Percentiles rank a stretch among this genome's conserved stretches.
These are phyloP conservation scores for Globisporangium abappressorium DNA, from an alignment of 352 stramenopile genomes.

Conservation along the genomic window DNA sequence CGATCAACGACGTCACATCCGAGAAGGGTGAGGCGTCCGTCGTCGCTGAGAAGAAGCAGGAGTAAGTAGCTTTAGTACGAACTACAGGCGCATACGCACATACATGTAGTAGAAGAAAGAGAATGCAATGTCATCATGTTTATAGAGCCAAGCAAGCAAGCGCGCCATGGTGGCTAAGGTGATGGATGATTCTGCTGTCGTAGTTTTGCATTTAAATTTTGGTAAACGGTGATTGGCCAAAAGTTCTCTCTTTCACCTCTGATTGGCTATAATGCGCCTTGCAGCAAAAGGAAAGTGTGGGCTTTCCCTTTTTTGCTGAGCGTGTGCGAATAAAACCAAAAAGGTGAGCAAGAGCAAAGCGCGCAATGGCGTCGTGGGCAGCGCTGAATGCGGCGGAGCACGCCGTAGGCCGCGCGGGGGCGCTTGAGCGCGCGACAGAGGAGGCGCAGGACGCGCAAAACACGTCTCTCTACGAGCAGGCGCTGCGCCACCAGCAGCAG, in stretches of 20 bases:
- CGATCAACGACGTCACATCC: slow-evolving; percentile 21
- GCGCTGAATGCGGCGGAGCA: slow-evolving; percentile 51
- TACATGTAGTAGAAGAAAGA: not conserved
- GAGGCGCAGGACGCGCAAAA: slow-evolving; percentile 73
- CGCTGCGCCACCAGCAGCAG: slow-evolving; percentile 64
- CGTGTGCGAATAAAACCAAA: not conserved
- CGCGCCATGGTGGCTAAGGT: too few species aligned
- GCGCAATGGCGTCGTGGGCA: slow-evolving; percentile 59
- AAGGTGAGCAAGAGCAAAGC: not conserved
- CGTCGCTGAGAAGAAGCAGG: not conserved
- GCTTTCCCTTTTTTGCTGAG: not conserved
- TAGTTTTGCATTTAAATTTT: not conserved
- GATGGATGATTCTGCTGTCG: not conserved
- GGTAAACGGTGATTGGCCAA: not conserved
- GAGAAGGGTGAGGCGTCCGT: not conserved
- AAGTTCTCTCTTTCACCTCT: not conserved
- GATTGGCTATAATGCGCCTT: not conserved
- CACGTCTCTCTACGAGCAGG: slow-evolving; percentile 54
- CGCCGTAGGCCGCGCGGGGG: slow-evolving; percentile 16
- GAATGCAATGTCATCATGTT: not conserved
- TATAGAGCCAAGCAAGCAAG: not conserved
- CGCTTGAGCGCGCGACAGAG: slow-evolving; percentile 38
- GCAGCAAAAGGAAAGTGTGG: not conserved
- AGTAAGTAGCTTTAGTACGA: not conserved
- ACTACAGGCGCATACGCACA: not conserved